Evolutionary conservation across 805 yeast species (phyloP).

Genomic region (Starmerella vitae): DNA sequence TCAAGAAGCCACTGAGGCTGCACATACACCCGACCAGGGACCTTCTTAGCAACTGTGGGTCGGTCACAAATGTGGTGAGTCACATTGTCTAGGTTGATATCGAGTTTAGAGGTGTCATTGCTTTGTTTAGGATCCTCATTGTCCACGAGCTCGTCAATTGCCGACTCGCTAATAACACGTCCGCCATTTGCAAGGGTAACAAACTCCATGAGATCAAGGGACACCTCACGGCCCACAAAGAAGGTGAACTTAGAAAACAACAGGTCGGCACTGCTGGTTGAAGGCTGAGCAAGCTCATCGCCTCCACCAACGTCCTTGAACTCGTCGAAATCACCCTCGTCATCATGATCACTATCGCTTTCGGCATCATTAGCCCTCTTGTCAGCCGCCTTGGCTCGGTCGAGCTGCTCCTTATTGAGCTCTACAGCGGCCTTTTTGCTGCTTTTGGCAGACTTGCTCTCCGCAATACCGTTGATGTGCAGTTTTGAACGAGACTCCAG

Average conservation of each 20-base stretch:
- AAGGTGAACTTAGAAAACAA: constrained; percentile 66
- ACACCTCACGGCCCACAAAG: constrained; percentile 89
- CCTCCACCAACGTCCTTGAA: constrained; percentile 50
- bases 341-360: constrained; percentile 28
- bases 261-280: constrained; percentile 8
- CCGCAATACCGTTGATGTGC: constrained; percentile 9
- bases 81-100: constrained; percentile 48
- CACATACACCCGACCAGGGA: constrained; percentile 81
- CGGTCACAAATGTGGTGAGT: constrained; percentile 94
- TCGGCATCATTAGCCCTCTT: constrained; percentile 27
- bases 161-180: constrained; percentile 67
- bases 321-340: constrained; percentile 48
- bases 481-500: constrained; percentile 36
- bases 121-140: constrained; percentile 35
- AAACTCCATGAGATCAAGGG: constrained; percentile 81
- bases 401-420: constrained; percentile 10
- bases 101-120: constrained; percentile 26
- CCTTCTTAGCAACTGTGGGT: constrained; percentile 62
- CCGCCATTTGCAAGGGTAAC: constrained; percentile 81
- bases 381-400: constrained; percentile 38
- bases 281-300: constrained; percentile 51
- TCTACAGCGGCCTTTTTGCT: neutral
- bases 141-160: constrained; percentile 57
- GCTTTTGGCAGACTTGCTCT: constrained; percentile 19
- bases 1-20: constrained; percentile 99